These are phyloP conservation scores for Oxytropis ochrocephala DNA, from an alignment of 306 rosid genomes.

Conservation along the genomic window DNA sequence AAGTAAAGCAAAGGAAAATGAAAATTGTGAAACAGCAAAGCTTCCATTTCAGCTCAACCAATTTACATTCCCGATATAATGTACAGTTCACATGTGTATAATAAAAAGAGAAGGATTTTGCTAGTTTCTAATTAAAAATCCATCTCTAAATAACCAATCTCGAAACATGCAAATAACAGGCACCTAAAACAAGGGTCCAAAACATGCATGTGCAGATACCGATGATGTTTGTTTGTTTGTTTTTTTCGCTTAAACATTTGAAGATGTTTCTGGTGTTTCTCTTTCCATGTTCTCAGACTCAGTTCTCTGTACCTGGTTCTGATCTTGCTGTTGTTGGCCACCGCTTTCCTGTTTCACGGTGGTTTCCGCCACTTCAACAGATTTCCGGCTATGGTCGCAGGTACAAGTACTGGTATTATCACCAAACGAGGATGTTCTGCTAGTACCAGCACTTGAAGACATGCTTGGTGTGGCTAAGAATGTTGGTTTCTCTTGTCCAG, in stretches of 20 bases:
- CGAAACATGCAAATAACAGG: conserved; percentile 19
- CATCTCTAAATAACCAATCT: not conserved
- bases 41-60: conserved; percentile 50
- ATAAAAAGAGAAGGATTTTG: not conserved
- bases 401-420: conserved; percentile 40
- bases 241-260: conserved; percentile 21
- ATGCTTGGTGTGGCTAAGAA: conserved; percentile 76
- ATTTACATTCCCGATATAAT: conserved; percentile 63
- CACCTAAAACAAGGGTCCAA: not conserved
- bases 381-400: conserved; percentile 33
- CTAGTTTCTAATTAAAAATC: not conserved
- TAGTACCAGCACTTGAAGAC: conserved; percentile 30
- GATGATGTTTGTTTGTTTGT: not conserved
- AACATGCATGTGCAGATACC: not conserved
- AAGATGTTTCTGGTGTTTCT: conserved; percentile 26
- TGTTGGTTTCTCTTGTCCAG: conserved; percentile 81
- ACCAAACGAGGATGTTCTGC: conserved; percentile 57
- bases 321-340: not conserved
- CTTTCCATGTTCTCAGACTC: conserved; percentile 4
- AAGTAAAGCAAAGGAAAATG: not conserved
- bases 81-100: not conserved
- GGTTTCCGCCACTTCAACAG: conserved; percentile 26
- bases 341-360: conserved; percentile 10
- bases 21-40: conserved; percentile 2
- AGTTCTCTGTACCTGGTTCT: not conserved